Percentiles rank a stretch among this genome's conserved stretches.
These are phyloP conservation scores for Mucor irregularis DNA, from an alignment of 371 early-diverging fungal species.

Conservation along the genomic window DNA sequence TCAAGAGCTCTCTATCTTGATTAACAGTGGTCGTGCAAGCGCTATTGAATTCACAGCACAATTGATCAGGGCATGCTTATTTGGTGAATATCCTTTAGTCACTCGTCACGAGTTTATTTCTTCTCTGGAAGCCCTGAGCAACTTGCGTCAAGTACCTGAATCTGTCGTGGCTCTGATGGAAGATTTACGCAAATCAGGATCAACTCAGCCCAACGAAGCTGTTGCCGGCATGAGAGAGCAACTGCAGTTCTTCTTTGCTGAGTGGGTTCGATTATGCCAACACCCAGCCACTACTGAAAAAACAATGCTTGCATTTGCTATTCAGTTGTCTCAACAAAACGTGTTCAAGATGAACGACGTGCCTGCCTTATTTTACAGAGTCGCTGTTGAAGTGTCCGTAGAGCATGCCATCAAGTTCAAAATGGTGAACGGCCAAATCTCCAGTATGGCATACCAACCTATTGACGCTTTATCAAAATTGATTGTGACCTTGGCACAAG, in stretches of 20 bases:
- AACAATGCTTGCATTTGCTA: conserved; percentile 61
- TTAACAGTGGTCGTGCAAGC: conserved; percentile 67
- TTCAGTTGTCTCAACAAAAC: conserved; percentile 74
- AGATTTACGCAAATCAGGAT: conserved; percentile 12
- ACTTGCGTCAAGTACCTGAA: conserved; percentile 59
- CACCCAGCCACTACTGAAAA: conserved; percentile 81
- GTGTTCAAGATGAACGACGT: conserved; percentile 73
- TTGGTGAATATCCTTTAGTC: conserved; percentile 65
- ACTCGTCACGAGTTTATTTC: conserved; percentile 72
- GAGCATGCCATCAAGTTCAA: conserved; percentile 72
- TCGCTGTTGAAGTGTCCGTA: conserved; percentile 80
- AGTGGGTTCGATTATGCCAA: conserved; percentile 87
- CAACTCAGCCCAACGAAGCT: conserved; percentile 15
- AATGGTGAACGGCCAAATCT: conserved; percentile 39
- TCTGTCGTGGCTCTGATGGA: conserved; percentile 51
- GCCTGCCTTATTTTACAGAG: conserved; percentile 83
- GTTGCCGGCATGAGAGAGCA: conserved; percentile 60
- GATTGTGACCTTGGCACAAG: conserved; percentile 58
- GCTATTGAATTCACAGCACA: conserved; percentile 77
- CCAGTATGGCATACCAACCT: conserved; percentile 65
- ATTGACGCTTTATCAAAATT: conserved; percentile 84
- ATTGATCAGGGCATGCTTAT: conserved; percentile 71
- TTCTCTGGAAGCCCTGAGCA: conserved; percentile 67
- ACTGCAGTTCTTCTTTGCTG: conserved; percentile 70
- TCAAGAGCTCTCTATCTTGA: conserved; percentile 81